Percentiles rank a stretch among this genome's conserved stretches.
Evolutionary conservation across 2,329 filamentous ascomycete genomes (phyloP).

Genomic region (Exserohilum rostratum): DNA sequence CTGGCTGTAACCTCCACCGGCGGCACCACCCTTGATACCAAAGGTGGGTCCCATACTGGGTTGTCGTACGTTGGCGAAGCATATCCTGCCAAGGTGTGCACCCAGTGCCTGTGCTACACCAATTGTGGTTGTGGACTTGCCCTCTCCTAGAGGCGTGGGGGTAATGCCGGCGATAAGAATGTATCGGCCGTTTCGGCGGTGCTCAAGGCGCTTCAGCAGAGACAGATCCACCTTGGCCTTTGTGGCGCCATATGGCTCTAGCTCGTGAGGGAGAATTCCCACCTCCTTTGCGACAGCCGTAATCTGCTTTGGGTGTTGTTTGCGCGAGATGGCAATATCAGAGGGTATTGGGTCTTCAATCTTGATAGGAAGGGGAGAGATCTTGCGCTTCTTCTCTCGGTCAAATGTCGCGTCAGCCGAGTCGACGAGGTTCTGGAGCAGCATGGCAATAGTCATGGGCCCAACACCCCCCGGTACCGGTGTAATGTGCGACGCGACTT

Average conservation of each 20-base stretch:
- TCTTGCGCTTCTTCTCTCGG: conserved; percentile 77
- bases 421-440: conserved; percentile 92
- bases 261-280: conserved; percentile 84
- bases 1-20: conserved; percentile 96
- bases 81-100: conserved; percentile 83
- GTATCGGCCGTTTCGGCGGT: conserved; percentile 88
- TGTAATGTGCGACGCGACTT: conserved; percentile 91
- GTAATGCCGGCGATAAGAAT: conserved; percentile 95
- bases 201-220: conserved; percentile 80
- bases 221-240: conserved; percentile 93
- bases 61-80: conserved; percentile 96
- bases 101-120: conserved; percentile 91
- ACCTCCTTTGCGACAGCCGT: conserved; percentile 83
- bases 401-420: conserved; percentile 83
- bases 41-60: conserved; percentile 98
- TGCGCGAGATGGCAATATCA: conserved; percentile 88
- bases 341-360: conserved; percentile 84
- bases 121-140: conserved; percentile 97
- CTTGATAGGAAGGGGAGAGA: conserved; percentile 83
- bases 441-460: conserved; percentile 98
- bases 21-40: conserved; percentile 97
- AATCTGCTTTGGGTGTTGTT: conserved; percentile 91
- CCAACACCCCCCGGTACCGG: conserved; percentile 96
- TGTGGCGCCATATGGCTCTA: conserved; percentile 92
- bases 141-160: conserved; percentile 93